Percentiles rank a stretch among this genome's conserved stretches.
These are phyloP conservation scores for Castanopsis chinensis DNA, from an alignment of 306 rosid species.

Conservation along the genomic window DNA sequence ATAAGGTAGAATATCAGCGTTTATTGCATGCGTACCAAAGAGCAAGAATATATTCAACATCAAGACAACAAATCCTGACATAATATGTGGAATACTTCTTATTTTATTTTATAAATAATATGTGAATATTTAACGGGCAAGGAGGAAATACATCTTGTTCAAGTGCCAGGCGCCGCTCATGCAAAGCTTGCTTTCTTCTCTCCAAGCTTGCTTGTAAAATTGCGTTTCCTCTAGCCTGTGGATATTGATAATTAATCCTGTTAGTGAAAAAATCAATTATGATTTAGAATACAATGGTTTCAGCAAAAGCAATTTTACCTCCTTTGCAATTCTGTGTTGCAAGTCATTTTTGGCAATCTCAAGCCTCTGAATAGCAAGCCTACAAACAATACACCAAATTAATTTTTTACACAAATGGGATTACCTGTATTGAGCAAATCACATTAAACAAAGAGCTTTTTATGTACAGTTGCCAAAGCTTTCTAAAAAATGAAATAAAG, in stretches of 20 bases:
- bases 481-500: not conserved
- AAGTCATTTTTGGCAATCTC: constrained; percentile 90
- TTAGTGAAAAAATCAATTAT: constrained; percentile 13
- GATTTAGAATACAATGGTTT: constrained; percentile 16
- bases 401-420: not conserved
- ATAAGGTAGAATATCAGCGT: not conserved
- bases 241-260: constrained; percentile 16
- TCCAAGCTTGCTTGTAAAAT: constrained; percentile 98
- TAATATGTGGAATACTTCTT: not conserved
- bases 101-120: no score
- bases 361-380: constrained; percentile 96
- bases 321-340: constrained; percentile 96
- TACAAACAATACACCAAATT: constrained; percentile 27
- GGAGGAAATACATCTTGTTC: constrained; percentile 80
- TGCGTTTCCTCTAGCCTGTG: constrained; percentile 97
- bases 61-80: not conserved
- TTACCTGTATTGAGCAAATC: not conserved
- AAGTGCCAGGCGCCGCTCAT: constrained; percentile 96
- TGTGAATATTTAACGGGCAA: not conserved
- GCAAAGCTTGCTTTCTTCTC: constrained; percentile 99
- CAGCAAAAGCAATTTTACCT: constrained; percentile 48
- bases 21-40: not conserved
- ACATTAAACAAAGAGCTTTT: constrained; percentile 1
- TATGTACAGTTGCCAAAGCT: constrained; percentile 4
- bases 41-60: not conserved